Conservation (phyloP, 2,329 filamentous ascomycete species). For the Rachicladosporium sp. region DNA sequence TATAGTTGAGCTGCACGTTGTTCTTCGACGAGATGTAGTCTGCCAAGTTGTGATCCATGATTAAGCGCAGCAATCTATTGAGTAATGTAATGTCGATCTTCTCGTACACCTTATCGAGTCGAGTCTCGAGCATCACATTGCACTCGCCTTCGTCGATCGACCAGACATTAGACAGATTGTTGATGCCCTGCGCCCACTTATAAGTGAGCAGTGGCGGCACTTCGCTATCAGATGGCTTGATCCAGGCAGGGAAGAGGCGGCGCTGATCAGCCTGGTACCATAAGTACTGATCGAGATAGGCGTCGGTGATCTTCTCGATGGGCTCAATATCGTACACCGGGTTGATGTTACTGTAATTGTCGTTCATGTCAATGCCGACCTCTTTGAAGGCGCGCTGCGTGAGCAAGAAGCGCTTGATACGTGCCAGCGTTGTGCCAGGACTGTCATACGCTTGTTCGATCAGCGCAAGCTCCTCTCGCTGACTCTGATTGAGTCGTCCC, state of each 20-base stretch:
- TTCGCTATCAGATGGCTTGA: slow-evolving; percentile 97
- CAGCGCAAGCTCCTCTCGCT: slow-evolving; percentile 88
- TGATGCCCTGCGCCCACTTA: slow-evolving; percentile 99
- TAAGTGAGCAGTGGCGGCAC: slow-evolving; percentile 89
- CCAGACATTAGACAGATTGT: slow-evolving; percentile 94
- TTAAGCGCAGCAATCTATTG: slow-evolving; percentile 81
- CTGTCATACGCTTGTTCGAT: slow-evolving; percentile 99
- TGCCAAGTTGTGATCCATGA: slow-evolving; percentile 98
- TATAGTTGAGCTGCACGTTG: slow-evolving; percentile 97
- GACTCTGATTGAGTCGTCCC: slow-evolving; percentile 89
- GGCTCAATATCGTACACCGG: slow-evolving; percentile 98
- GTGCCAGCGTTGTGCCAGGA: slow-evolving; percentile 84
- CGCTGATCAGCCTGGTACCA: slow-evolving; percentile 99
- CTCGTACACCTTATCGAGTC: slow-evolving; percentile 98
- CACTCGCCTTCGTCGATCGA: slow-evolving; percentile 87
- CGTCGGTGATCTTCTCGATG: slow-evolving; percentile 98
- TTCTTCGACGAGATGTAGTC: slow-evolving; percentile 99
- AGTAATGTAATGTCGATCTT: slow-evolving; percentile 96
- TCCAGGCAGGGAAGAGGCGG: slow-evolving; percentile 95
- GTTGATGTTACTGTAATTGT: slow-evolving; percentile 99
- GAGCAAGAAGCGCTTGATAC: slow-evolving; percentile 94
- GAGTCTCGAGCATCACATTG: slow-evolving; percentile 97
- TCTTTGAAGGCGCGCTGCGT: slow-evolving; percentile 98
- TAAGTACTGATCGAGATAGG: slow-evolving; percentile 93
- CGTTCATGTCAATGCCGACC: slow-evolving; percentile 99